These are phyloP conservation scores for Pelagophyceae sp. DNA, from an alignment of 352 stramenopile species.

Conservation along the genomic window DNA sequence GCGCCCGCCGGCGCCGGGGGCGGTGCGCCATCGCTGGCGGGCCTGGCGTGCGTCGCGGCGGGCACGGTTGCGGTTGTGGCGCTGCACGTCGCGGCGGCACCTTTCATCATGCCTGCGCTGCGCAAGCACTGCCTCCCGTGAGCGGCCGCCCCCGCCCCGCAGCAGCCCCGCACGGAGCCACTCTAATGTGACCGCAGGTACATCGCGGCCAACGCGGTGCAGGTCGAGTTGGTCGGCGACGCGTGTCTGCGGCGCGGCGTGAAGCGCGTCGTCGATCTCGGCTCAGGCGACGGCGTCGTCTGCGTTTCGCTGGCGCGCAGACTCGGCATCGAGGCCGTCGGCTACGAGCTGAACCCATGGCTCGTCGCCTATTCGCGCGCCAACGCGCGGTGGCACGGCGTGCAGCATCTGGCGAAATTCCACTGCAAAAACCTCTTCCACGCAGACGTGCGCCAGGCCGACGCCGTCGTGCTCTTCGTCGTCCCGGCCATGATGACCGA, in stretches of 20 bases:
- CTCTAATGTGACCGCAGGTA: background rate
- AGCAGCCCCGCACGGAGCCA: background rate
- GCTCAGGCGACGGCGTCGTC: conserved; percentile 16
- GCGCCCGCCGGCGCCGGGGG: too few relatives aligned
- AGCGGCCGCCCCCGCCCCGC: too few relatives aligned
- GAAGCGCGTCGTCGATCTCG: conserved; percentile 6
- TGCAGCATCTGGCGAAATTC: background rate
- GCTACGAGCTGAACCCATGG: conserved; percentile 12
- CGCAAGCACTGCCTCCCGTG: conserved; percentile 16
- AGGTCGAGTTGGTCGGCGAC: background rate
- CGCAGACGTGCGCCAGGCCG: background rate
- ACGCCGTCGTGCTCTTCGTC: conserved; percentile 18
- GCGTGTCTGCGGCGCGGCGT: background rate
- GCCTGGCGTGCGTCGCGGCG: background rate
- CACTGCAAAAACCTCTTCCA: conserved; percentile 1
- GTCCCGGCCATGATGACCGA: conserved; percentile 17
- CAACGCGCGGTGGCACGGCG: background rate
- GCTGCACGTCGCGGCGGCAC: background rate
- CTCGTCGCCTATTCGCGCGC: conserved; percentile 4
- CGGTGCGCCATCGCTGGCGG: background rate
- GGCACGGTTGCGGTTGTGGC: background rate
- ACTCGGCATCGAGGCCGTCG: background rate
- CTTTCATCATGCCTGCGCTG: background rate
- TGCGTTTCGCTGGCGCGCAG: background rate
- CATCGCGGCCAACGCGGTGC: conserved; percentile 14